A percentile compares a stretch with the other conserved stretches of the same genome.
Conservation (phyloP, 2,329 filamentous ascomycete genomes). For the Myriosclerotinia duriaeana region DNA sequence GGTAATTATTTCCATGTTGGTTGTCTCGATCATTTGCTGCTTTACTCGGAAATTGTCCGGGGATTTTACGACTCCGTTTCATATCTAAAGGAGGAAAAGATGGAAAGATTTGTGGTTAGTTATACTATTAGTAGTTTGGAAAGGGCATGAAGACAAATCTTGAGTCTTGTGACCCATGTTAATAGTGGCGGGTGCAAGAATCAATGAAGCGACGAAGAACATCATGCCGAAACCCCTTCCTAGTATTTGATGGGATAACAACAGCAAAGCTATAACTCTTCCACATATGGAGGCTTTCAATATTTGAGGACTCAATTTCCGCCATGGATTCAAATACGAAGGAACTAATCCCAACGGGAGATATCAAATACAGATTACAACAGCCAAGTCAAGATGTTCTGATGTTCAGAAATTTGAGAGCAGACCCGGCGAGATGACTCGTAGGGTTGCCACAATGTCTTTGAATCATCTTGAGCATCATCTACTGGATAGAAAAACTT, state of each 20-base stretch:
- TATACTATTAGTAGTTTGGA: no score
- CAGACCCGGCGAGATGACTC: no score
- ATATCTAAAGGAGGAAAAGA: no score
- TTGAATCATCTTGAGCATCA: background rate
- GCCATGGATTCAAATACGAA: background rate
- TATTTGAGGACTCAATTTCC: background rate
- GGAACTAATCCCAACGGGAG: no score
- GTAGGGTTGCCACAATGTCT: background rate
- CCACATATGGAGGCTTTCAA: background rate
- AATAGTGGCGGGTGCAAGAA: background rate
- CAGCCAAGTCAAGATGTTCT: slow-evolving; percentile 3
- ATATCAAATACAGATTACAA: background rate
- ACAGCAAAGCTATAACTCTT: background rate
- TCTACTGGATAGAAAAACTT: background rate
- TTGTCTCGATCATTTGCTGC: background rate
- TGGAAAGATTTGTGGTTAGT: background rate
- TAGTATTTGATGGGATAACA: background rate
- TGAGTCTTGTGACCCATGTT: slow-evolving; percentile 6
- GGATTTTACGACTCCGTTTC: background rate
- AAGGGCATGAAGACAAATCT: background rate
- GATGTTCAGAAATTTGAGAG: background rate
- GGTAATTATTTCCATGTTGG: slow-evolving; percentile 1
- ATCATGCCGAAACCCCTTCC: background rate
- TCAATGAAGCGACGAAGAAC: slow-evolving; percentile 1
- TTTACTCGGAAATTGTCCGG: background rate